Percentiles rank a stretch among this genome's conserved stretches.
Conservation (phyloP, 2,329 filamentous ascomycete species). For the Lachnellula arida region DNA sequence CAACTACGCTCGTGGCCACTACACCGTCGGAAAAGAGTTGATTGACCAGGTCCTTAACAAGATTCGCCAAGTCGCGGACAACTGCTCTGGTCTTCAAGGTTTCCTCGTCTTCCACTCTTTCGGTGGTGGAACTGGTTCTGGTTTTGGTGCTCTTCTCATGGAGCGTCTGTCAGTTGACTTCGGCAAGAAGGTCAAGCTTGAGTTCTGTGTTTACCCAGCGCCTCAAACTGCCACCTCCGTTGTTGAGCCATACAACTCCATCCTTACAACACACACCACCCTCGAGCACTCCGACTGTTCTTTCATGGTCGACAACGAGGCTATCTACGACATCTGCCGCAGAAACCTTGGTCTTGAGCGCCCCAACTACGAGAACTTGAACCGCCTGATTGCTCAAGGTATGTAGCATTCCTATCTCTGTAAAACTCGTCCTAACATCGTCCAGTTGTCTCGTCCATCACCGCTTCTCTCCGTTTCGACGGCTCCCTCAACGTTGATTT, state of each 20-base stretch:
- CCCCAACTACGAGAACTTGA: slow-evolving; percentile 97
- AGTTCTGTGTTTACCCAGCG: slow-evolving; percentile 98
- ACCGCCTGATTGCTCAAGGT: slow-evolving; percentile 97
- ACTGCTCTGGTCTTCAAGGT: slow-evolving; percentile 95
- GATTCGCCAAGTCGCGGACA: slow-evolving; percentile 94
- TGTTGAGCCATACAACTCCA: slow-evolving; percentile 99
- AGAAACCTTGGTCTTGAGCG: slow-evolving; percentile 96
- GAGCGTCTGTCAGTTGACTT: slow-evolving; percentile 98
- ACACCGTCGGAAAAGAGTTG: slow-evolving; percentile 99
- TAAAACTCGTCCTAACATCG: slow-evolving; percentile 24
- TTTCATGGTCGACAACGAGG: slow-evolving; percentile 99
- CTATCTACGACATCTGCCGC: slow-evolving; percentile 99
- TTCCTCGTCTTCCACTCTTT: slow-evolving; percentile 99
- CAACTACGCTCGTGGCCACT: slow-evolving; percentile 99
- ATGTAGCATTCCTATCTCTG: slow-evolving; percentile 26
- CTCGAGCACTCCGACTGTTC: slow-evolving; percentile 99
- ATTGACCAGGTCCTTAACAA: slow-evolving; percentile 98
- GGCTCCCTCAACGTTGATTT: slow-evolving; percentile 98
- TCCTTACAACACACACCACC: slow-evolving; percentile 97
- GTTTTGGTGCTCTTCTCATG: slow-evolving; percentile 97
- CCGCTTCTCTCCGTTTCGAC: slow-evolving; percentile 95
- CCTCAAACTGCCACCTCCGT: slow-evolving; percentile 96
- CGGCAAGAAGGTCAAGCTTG: slow-evolving; percentile 99
- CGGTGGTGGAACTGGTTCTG: slow-evolving; percentile 96
- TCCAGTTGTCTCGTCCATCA: slow-evolving; percentile 94